A percentile compares a stretch with the other conserved stretches of the same genome.
Evolutionary conservation across 1,139 yeast genomes (phyloP).

Genomic region (Taiozyma onychis): DNA sequence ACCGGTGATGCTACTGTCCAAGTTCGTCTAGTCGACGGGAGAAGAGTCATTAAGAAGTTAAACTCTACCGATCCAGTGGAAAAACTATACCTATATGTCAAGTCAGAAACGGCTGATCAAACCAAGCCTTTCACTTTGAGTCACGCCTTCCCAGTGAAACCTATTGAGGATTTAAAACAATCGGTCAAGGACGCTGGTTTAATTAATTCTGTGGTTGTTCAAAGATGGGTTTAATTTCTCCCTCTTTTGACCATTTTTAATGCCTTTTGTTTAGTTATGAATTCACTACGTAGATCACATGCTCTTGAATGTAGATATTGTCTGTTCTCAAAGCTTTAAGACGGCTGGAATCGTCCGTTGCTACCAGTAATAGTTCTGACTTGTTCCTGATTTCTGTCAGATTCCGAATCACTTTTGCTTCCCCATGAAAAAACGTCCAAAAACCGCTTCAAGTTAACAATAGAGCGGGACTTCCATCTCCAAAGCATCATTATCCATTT

Average conservation of each 20-base stretch:
- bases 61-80: constrained; percentile 62
- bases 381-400: not conserved
- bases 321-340: not conserved
- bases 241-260: not conserved
- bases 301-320: not conserved
- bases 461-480: not conserved
- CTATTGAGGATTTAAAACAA: constrained; percentile 51
- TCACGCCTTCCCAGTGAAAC: constrained; percentile 79
- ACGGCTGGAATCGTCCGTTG: not conserved
- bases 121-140: constrained; percentile 54
- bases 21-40: constrained; percentile 81
- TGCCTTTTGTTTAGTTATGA: not conserved
- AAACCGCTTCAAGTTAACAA: not conserved
- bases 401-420: not conserved
- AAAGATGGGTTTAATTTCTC: constrained; percentile 49
- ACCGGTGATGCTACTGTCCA: constrained; percentile 75
- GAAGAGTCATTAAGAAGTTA: constrained; percentile 60
- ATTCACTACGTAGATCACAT: not conserved
- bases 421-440: not conserved
- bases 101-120: constrained; percentile 35
- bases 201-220: constrained; percentile 83
- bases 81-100: constrained; percentile 63
- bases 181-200: constrained; percentile 73
- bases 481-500: not conserved
- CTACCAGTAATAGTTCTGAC: not conserved